Base-by-base conservation (phyloP, 208 protist genomes). In the Blastocrithidia nonstop region DNA sequence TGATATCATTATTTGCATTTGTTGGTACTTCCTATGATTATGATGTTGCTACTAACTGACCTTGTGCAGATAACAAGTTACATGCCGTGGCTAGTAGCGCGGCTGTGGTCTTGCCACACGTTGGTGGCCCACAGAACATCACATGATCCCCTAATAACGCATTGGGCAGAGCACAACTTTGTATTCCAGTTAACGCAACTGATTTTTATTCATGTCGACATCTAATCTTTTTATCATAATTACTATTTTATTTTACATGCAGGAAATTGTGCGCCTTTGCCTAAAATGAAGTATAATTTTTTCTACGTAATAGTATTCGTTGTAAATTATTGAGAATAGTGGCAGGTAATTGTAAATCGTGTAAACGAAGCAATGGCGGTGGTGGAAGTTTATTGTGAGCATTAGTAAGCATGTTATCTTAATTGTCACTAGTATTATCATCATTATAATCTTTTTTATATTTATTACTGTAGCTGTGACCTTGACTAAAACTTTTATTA, bases 121-220 rank as follows among this genome's bases (percentile, higher is more conserved):
- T 64, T 3, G 46, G 52, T n/a, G 81, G 81, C 0, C 66, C 81
- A 35, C 57, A 50, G 21, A 75, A 48, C 3, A 86, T 19, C 0
- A 66, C 71, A 61, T 90, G 81, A 32, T 81, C 57, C 2, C 81
- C 81, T 0, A 77, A 45, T 23, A 90, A 57, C 54, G 86, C 62
- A 3, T 66, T 52, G 0, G 72, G 57, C 24, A 90, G 45, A 0
- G 66, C 66, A 0, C 72, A 22, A 24, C 83, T 71, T 50, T 90
- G 81, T 8, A 82, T 28, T 0, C 57, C 66, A 2, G 54, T 56
- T 19, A 80, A 49, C 11, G 13, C 23, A 0, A 27, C 45, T 2
- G 16, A 15, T 19, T 6, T 23, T 7, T 3, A 13, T 19, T 11
- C 13, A 16, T 35, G 11, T 11, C n/a, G 11, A n/a, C n/a, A n/a